Percentiles rank a stretch among this genome's conserved stretches.
Conservation (phyloP, 176 grass and related monocot species). For the Carex littledalei region DNA sequence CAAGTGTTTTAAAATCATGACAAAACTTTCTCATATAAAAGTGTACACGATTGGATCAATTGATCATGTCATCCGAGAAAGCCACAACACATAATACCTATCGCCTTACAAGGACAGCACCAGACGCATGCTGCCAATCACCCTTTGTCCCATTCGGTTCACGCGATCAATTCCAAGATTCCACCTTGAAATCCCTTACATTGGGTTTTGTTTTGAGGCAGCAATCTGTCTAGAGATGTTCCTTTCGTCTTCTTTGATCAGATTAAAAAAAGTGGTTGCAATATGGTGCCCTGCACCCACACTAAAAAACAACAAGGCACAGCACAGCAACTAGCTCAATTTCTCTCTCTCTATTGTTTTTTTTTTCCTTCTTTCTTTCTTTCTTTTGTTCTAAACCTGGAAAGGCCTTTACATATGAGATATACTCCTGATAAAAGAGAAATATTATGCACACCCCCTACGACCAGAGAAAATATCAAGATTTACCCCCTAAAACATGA, state of each 20-base stretch:
- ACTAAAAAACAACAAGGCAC: constrained; percentile 5
- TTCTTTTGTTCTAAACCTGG: background rate
- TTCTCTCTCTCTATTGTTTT: background rate
- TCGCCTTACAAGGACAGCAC: background rate
- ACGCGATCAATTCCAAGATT: background rate
- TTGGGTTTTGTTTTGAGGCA: background rate
- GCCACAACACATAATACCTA: background rate
- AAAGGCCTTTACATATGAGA: background rate
- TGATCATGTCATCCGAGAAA: background rate
- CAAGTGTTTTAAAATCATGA: background rate
- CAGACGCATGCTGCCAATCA: background rate
- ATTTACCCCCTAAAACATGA: background rate
- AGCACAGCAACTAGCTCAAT: background rate
- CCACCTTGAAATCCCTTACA: constrained; percentile 1
- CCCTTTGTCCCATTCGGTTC: background rate
- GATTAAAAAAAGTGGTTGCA: background rate
- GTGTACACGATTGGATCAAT: background rate
- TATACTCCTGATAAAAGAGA: constrained; percentile 1
- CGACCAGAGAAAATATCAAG: background rate
- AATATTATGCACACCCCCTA: background rate
- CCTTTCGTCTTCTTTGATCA: background rate
- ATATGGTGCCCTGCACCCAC: background rate
- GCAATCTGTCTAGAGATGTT: constrained; percentile 9
- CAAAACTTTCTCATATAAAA: background rate
- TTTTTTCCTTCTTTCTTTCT: too few species aligned